Percentiles rank a stretch among this genome's conserved stretches.
Conservation (phyloP, 352 stramenopile genomes). For the Phytophthora kernoviae region DNA sequence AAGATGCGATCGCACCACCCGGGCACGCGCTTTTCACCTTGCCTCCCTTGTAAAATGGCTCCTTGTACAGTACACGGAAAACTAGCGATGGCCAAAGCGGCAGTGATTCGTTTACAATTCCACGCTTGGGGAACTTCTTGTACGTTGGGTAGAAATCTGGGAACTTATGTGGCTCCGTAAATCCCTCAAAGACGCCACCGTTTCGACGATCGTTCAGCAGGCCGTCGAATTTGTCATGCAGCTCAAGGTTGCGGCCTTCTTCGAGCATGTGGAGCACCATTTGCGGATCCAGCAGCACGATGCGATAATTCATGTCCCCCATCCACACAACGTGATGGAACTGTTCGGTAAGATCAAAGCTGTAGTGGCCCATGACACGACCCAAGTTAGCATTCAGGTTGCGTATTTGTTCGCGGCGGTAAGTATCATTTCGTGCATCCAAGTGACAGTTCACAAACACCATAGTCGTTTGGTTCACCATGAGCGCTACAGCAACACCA, state of each 20-base stretch:
- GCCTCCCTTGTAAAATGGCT: constrained; percentile 90
- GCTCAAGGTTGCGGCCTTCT: constrained; percentile 69
- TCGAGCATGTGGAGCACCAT: constrained; percentile 85
- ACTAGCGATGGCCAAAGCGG: constrained; percentile 75
- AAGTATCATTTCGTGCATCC: constrained; percentile 78
- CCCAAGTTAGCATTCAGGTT: constrained; percentile 80
- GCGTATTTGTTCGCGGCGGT: constrained; percentile 84
- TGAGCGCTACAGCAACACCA: constrained; percentile 73
- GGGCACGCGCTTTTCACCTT: constrained; percentile 90
- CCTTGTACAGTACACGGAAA: constrained; percentile 86
- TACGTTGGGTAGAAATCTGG: constrained; percentile 91
- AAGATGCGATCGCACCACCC: constrained; percentile 89
- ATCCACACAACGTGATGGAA: constrained; percentile 92
- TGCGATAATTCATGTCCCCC: constrained; percentile 90
- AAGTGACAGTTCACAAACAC: constrained; percentile 89
- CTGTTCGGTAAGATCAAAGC: constrained; percentile 85
- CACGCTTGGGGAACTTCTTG: constrained; percentile 85
- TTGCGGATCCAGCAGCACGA: constrained; percentile 73
- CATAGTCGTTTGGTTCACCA: constrained; percentile 79
- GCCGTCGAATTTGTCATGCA: constrained; percentile 88
- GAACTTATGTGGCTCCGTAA: constrained; percentile 83
- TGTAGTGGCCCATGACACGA: constrained; percentile 78
- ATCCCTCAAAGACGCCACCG: constrained; percentile 80
- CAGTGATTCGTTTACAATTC: constrained; percentile 61
- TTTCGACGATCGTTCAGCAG: constrained; percentile 80